phyloP scores from a whole-genome alignment of 2,329 filamentous ascomycete species.

The Cladophialophora immunda region DNA sequence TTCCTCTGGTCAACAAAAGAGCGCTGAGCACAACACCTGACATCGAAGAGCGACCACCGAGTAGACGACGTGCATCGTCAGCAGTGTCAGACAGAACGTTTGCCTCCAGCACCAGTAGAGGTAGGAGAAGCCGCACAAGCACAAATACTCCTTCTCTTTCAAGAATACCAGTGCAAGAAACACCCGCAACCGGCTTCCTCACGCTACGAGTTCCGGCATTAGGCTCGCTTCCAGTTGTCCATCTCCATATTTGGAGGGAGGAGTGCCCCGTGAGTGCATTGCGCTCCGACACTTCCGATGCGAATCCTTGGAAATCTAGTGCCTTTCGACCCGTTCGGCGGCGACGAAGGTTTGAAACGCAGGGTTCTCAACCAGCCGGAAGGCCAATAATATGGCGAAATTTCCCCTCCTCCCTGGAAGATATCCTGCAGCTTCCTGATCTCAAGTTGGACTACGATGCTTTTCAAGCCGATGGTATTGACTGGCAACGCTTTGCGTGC shows the following conservation, averaged over 20 bases:
- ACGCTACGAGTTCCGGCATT: constrained; percentile 39
- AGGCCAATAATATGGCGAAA: constrained; percentile 28
- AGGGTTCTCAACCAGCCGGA: constrained; percentile 1
- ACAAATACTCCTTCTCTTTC: constrained; percentile 16
- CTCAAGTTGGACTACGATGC: constrained; percentile 19
- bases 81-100: constrained; percentile 12
- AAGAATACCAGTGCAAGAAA: constrained; percentile 8
- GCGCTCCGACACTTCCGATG: constrained; percentile 17
- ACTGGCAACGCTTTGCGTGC: constrained; percentile 35
- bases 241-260: constrained; percentile 28
- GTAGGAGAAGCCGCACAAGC: neutral
- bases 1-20: constrained; percentile 28
- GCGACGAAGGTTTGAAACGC: constrained; percentile 7
- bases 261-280: constrained; percentile 27
- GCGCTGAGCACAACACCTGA: constrained; percentile 40
- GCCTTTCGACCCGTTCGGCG: neutral
- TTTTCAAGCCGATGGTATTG: constrained; percentile 21
- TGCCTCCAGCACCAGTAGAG: neutral
- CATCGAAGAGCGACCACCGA: constrained; percentile 43
- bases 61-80: constrained; percentile 26
- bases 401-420: constrained; percentile 31
- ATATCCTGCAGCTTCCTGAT: constrained; percentile 27
- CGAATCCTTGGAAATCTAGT: constrained; percentile 15
- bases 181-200: constrained; percentile 35
- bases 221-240: constrained; percentile 29